phyloP scores from a whole-genome alignment of 1,139 yeast species.

The Yamadazyma sp. region DNA sequence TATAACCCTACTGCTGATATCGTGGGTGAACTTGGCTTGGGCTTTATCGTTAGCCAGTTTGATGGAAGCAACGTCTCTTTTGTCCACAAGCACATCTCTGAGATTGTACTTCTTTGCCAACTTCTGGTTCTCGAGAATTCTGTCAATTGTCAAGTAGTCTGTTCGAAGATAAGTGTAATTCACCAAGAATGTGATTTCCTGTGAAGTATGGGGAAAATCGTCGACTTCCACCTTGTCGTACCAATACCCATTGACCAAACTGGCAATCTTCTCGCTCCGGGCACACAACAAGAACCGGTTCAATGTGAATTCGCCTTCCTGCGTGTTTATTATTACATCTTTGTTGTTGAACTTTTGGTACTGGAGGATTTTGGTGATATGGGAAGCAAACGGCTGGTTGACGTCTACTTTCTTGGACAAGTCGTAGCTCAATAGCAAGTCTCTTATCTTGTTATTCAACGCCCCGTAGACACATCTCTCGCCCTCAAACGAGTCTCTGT shows the following conservation, averaged over 20 bases:
- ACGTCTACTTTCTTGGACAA: constrained; percentile 67
- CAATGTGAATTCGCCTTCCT: constrained; percentile 37
- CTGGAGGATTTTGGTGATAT: constrained; percentile 52
- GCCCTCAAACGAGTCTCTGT: constrained; percentile 77
- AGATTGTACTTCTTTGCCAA: constrained; percentile 9
- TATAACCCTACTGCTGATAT: constrained; percentile 43
- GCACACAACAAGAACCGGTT: constrained; percentile 45
- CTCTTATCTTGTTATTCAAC: constrained; percentile 61
- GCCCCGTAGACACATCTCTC: constrained; percentile 82
- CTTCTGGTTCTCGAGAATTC: constrained; percentile 4
- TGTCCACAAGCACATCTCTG: constrained; percentile 18
- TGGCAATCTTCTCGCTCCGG: constrained; percentile 30
- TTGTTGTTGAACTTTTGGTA: constrained; percentile 17
- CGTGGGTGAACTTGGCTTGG: constrained; percentile 43
- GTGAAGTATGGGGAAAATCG: constrained; percentile 22
- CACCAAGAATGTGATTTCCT: constrained; percentile 13
- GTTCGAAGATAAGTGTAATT: constrained; percentile 51
- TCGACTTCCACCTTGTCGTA: constrained; percentile 18
- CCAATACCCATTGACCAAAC: constrained; percentile 29
- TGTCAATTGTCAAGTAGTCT: constrained; percentile 24
- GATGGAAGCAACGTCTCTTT: constrained; percentile 21
- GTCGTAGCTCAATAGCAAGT: constrained; percentile 58
- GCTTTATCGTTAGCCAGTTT: constrained; percentile 22
- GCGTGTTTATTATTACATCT: constrained; percentile 19
- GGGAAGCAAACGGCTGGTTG: constrained; percentile 75